A percentile compares a stretch with the other conserved stretches of the same genome.
These are phyloP conservation scores for Scleroderma citrinum DNA, from an alignment of 768 basidiomycete species.

Conservation along the genomic window DNA sequence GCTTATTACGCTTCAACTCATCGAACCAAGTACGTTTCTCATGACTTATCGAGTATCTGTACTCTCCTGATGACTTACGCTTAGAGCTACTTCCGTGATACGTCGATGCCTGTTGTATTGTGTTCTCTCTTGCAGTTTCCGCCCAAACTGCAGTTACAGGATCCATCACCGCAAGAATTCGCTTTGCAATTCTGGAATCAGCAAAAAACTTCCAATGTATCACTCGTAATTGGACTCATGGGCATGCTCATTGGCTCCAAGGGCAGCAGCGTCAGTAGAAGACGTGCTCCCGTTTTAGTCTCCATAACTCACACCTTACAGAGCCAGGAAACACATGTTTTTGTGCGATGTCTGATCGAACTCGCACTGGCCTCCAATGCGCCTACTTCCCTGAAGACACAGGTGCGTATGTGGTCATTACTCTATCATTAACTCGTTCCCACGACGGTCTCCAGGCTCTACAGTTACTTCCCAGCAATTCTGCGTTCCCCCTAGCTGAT, in stretches of 20 bases:
- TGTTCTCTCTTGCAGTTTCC: slow-evolving; percentile 70
- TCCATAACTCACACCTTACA: slow-evolving; percentile 20
- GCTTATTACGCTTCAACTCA: slow-evolving; percentile 84
- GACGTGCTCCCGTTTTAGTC: not conserved
- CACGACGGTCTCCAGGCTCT: slow-evolving; percentile 38
- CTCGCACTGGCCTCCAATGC: slow-evolving; percentile 91
- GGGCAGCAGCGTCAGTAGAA: slow-evolving; percentile 49
- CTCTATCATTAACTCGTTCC: slow-evolving; percentile 22
- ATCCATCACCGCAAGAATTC: slow-evolving; percentile 77
- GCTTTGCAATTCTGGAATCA: slow-evolving; percentile 95
- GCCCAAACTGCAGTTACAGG: slow-evolving; percentile 49
- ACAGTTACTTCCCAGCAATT: slow-evolving; percentile 48
- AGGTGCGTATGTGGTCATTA: slow-evolving; percentile 39
- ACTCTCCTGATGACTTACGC: slow-evolving; percentile 10
- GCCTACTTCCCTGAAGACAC: slow-evolving; percentile 80
- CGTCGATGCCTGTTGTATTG: slow-evolving; percentile 61
- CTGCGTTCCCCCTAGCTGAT: slow-evolving; percentile 58
- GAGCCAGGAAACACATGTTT: slow-evolving; percentile 53
- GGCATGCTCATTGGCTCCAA: slow-evolving; percentile 80
- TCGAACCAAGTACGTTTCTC: slow-evolving; percentile 76
- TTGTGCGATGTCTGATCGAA: slow-evolving; percentile 78
- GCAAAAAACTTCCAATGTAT: slow-evolving; percentile 79
- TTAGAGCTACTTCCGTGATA: slow-evolving; percentile 96
- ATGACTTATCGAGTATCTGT: not conserved
- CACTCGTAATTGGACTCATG: slow-evolving; percentile 75